Base-by-base conservation (phyloP, 331 rosid genomes). In the Cydonia oblonga region DNA sequence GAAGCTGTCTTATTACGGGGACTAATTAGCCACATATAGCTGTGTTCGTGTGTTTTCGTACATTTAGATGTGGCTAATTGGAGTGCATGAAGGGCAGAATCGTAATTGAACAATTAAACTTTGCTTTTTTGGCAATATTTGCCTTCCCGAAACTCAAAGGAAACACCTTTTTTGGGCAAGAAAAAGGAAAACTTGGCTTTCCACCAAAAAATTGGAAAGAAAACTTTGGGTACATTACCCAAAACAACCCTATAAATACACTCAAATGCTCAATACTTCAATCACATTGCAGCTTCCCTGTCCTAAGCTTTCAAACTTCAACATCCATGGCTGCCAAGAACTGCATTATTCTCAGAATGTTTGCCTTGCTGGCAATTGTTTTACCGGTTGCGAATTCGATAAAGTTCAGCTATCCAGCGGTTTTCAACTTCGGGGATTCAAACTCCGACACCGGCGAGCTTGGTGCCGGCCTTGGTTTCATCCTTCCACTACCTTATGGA, bases 341-440 rank as follows among this genome's bases (percentile, higher is more conserved):
- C 26, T 33, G 20, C 32, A 26, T 46, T 18, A 26, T 46, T 18
- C 5, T 70, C 25, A 66, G 46, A 51, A 7, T 79, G 69, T 68
- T 78, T 40, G 20, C 53, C 35, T 66, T 85, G 8, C 60, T 81
- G 59, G 64, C 28, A 18, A 18, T 75, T 16, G 49, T 65, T 58
- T 66, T 83, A 72, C 75, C 29, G 42, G 29, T 71, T 64, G 77
- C 67, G 12, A 70, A 53, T 68, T 78, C 89, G 0, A 64, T 30
- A 5, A 78, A 77, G n/a, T 87, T 73, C 59, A 77, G 61, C 38
- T 90, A 84, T 62, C 96, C 91, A 1, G 88, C 89, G 9, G 86
- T 79, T 42, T 88, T 92, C 88, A 92, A 90, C 86, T 90, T 90
- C 15, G 98, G 98, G 33, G 96, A 92, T 65, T 92, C 98, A 0